phyloP scores from a whole-genome alignment of 1,284 basidiomycete genomes.

The Cryptococcus sp. region DNA sequence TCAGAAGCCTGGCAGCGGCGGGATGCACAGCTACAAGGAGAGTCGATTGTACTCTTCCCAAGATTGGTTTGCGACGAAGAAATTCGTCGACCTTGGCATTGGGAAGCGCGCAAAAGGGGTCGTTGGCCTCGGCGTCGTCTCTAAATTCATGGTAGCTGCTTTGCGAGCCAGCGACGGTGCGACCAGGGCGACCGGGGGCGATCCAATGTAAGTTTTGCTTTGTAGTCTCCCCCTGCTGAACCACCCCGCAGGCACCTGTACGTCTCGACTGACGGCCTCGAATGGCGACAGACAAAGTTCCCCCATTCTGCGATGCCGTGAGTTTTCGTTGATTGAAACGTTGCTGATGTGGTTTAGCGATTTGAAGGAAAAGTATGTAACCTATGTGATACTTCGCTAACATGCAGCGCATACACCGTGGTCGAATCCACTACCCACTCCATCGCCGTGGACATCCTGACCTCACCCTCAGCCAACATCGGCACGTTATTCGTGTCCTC shows the following conservation, averaged over 20 bases:
- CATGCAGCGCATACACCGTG: slow-evolving; percentile 82
- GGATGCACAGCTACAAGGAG: slow-evolving; percentile 60
- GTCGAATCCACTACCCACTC: slow-evolving; percentile 91
- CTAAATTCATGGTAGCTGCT: slow-evolving; percentile 86
- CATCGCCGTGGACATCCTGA: slow-evolving; percentile 87
- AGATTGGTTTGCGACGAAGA: slow-evolving; percentile 71
- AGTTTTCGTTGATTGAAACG: slow-evolving; percentile 8
- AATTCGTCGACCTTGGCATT: slow-evolving; percentile 75
- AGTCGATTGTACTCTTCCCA: slow-evolving; percentile 75
- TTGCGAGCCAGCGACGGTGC: slow-evolving; percentile 58
- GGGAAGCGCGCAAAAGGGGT: slow-evolving; percentile 82
- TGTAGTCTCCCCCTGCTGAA: background rate
- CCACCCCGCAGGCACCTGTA: slow-evolving; percentile 63
- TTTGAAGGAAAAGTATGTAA: slow-evolving; percentile 29
- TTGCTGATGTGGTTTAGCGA: slow-evolving; percentile 3
- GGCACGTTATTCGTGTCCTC: slow-evolving; percentile 94
- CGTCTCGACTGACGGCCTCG: slow-evolving; percentile 75
- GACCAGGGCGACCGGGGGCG: slow-evolving; percentile 57
- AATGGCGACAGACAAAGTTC: slow-evolving; percentile 61
- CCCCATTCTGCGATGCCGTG: slow-evolving; percentile 51
- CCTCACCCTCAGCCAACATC: slow-evolving; percentile 69
- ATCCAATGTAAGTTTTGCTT: slow-evolving; percentile 57
- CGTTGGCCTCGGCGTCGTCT: slow-evolving; percentile 83
- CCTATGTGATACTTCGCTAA: background rate
- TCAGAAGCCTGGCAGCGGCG: slow-evolving; percentile 52